Evolutionary conservation across 352 stramenopile genomes (phyloP), one percentile per base, ranked within the genome.

Genomic region (Phytopythium delawarense): DNA sequence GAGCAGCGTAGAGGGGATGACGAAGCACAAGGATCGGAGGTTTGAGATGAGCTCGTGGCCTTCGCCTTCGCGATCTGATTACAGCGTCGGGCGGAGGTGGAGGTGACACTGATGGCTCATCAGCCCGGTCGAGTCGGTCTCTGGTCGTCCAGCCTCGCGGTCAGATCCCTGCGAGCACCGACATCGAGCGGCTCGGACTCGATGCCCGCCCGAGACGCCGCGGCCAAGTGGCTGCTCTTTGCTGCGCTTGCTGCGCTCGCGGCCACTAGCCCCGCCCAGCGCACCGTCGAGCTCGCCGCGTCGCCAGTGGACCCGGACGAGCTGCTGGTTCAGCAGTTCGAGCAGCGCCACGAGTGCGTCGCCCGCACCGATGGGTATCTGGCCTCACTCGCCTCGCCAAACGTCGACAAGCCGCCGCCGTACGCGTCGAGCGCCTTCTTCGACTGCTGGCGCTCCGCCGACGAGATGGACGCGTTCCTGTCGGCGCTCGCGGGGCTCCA

Each of bases 361-460:
- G 18, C n/a, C 4, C 52, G 34, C 0, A 46, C 52, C 4, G 5
- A 18, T 34, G 52, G 52, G 35, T 58, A 48, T 21, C 28, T 62
- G 18, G 56, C 44, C 18, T 16, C 28, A 15, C 42, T 53, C 11
- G 13, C 7, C 9, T 9, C 23, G 20, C 42, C 18, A 0, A n/a
- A 18, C 42, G 8, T 12, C n/a, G 20, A 34, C 21, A 6, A 8
- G 4, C 15, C 44, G 7, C 5, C 32, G 3, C 35, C 44, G 32
- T 70, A 70, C 39, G 23, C 65, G 48, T 34, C 61, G 35, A 71
- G 59, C 25, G 57, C 63, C 4, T 77, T 74, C 64, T 77, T 77
- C 40, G 63, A 71, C 32, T 77, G 70, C 52, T 77, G 66, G 54
- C 66, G 70, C 8, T 53, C 57, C 13, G 52, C 60, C 6, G 57